Evolutionary conservation across 1,284 basidiomycete species (phyloP).

Genomic region (Ustilago nuda): DNA sequence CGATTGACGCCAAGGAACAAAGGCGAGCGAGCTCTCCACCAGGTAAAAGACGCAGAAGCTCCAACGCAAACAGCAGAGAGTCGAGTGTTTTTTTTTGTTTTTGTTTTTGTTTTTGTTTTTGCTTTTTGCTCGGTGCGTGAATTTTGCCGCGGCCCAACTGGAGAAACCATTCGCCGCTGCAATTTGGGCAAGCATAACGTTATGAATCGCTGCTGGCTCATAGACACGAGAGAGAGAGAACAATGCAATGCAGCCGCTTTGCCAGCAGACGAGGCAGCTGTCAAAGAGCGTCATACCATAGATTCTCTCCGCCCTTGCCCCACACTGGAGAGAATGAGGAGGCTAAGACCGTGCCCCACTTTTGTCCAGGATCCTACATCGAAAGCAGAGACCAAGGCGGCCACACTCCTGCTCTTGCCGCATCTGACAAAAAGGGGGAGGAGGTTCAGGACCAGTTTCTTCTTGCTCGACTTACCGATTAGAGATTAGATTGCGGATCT

Average conservation of each 20-base stretch:
- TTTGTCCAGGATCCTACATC: constrained; percentile 13
- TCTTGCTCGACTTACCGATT: constrained; percentile 13
- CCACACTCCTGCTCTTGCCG: constrained; percentile 3
- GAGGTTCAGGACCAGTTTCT: background rate
- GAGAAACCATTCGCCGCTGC: constrained; percentile 14
- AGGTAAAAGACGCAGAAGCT: background rate
- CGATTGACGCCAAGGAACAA: background rate
- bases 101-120: background rate
- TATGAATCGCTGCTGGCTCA: constrained; percentile 16
- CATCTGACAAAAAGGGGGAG: background rate
- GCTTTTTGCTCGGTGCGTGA: constrained; percentile 2
- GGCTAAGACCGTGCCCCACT: constrained; percentile 10
- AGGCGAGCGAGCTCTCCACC: background rate
- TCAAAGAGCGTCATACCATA: constrained; percentile 12
- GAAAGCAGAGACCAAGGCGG: background rate
- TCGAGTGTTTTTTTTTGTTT: too few species aligned
- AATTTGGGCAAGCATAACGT: constrained; percentile 10
- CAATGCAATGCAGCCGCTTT: constrained; percentile 9
- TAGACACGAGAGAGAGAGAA: constrained; percentile 12
- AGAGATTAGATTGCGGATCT: constrained; percentile 12
- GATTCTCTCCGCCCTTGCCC: constrained; percentile 10
- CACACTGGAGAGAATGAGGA: constrained; percentile 6
- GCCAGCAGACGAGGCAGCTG: background rate
- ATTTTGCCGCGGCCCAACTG: constrained; percentile 24
- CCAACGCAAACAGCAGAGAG: background rate